Evolutionary conservation across 352 stramenopile species (phyloP), one percentile per base, ranked within the genome.

Genomic region (Phytophthora litchii): DNA sequence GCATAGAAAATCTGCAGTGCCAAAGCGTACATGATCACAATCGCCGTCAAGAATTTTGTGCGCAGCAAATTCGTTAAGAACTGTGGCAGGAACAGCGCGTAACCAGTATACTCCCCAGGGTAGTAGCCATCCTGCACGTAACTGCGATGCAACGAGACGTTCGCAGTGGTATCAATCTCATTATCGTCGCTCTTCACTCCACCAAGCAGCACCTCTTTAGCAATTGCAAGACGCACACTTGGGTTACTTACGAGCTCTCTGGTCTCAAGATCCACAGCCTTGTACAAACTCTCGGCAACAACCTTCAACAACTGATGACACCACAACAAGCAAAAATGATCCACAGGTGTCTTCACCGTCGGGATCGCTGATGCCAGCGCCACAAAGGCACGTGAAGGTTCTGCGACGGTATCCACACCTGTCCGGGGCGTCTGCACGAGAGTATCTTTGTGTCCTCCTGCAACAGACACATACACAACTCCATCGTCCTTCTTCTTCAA

Each of bases 261-360:
- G 1, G 65, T 82, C 1, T 80, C 54, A 0, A 65, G 45, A 53
- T 96, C 77, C 7, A 94, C 70, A 0, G 81, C 61, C n/a, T 72
- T 77, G 35, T 86, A 64, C 49, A 95, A 64, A 45, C 83, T 91
- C 27, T 74, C 49, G 0, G 83, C 81, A 3, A 96, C 70, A 27
- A 61, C 60, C 20, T 86, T 71, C 11, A 96, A 64, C 25, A 96
- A 64, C 25, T 94, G 79, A 62, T 92, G 80, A 54, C 88, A 96
- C 88, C 88, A 96, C 17, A 94, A 58, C 52, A 96, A 58, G 50
- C 86, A 92, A 16, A 91, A 67, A 37, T 96, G 88, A 46, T 95
- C 88, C 41, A 95, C 78, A 1, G 86, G 72, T 21, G 81, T 65
- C 23, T 74, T 34, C 10, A 96, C 82, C n/a, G 40, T 29, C 0